Evolutionary conservation across 805 yeast genomes (phyloP).

Genomic region (Deakozyma indianensis): DNA sequence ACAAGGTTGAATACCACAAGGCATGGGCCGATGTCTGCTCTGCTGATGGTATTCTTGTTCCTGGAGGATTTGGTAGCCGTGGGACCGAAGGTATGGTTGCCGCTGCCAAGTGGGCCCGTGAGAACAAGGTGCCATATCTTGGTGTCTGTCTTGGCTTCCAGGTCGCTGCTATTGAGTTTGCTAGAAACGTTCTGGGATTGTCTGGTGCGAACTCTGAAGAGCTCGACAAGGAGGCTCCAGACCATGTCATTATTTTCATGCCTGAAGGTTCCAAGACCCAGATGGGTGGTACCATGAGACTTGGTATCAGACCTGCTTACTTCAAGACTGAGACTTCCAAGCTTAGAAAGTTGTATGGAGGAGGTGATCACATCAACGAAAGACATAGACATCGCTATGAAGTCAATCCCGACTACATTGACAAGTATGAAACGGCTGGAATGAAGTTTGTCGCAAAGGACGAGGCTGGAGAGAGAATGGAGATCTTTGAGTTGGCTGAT

Average conservation of each 20-base stretch:
- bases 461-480: constrained; percentile 85
- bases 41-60: constrained; percentile 94
- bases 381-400: constrained; percentile 99
- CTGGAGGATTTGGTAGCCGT: constrained; percentile 96
- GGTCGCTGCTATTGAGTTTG: constrained; percentile 89
- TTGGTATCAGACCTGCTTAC: constrained; percentile 82
- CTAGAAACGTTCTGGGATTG: constrained; percentile 61
- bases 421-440: constrained; percentile 60
- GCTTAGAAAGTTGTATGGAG: constrained; percentile 69
- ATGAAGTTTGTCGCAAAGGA: constrained; percentile 87
- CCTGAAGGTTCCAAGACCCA: constrained; percentile 94
- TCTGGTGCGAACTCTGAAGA: constrained; percentile 67
- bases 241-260: constrained; percentile 85
- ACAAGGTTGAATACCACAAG: constrained; percentile 72
- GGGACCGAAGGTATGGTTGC: constrained; percentile 98
- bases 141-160: constrained; percentile 98
- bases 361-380: constrained; percentile 54
- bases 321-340: constrained; percentile 61
- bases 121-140: constrained; percentile 79
- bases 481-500: constrained; percentile 68
- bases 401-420: constrained; percentile 74
- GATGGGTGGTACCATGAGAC: constrained; percentile 98
- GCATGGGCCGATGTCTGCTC: constrained; percentile 91
- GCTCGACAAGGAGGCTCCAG: constrained; percentile 50
- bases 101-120: constrained; percentile 98